These are phyloP conservation scores for Pichia sp. DNA, from an alignment of 1,139 yeast species.

Conservation along the genomic window DNA sequence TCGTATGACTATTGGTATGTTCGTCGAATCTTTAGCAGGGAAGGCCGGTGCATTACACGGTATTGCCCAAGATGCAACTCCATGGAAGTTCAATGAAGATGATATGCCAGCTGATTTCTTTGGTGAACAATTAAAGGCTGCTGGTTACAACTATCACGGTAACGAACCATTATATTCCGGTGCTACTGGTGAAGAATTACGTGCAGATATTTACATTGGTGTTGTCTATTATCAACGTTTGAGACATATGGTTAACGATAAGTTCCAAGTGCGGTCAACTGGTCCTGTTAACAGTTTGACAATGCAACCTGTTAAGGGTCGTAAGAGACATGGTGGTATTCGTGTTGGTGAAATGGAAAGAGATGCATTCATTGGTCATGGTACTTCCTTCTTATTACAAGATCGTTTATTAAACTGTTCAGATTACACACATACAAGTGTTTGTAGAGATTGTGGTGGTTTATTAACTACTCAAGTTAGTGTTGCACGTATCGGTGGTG, in stretches of 20 bases:
- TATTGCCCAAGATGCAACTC: conserved; percentile 95
- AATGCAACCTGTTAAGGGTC: conserved; percentile 99
- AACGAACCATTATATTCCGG: conserved; percentile 99
- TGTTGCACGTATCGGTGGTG: conserved; percentile 86
- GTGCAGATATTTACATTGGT: conserved; percentile 95
- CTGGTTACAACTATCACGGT: conserved; percentile 98
- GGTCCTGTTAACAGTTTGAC: conserved; percentile 97
- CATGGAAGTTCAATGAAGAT: conserved; percentile 88
- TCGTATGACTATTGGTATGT: conserved; percentile 99
- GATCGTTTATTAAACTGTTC: conserved; percentile 95
- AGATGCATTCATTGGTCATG: conserved; percentile 98
- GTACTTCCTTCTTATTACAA: conserved; percentile 94
- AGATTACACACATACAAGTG: conserved; percentile 87
- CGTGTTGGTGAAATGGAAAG: conserved; percentile 99
- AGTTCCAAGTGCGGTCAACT: conserved; percentile 98
- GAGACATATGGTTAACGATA: conserved; percentile 99
- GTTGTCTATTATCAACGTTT: conserved; percentile 97
- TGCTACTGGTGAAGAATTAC: conserved; percentile 95
- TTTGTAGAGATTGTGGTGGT: conserved; percentile 95
- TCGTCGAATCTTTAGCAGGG: conserved; percentile 96
- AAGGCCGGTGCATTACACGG: conserved; percentile 99
- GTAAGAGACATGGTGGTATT: conserved; percentile 99
- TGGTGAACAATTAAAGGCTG: conserved; percentile 82
- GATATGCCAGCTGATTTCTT: conserved; percentile 98
- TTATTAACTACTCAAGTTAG: conserved; percentile 84